Percentiles rank a stretch among this genome's conserved stretches.
Conservation (phyloP, 106 monocot species). For the Narthecium ossifragum region DNA sequence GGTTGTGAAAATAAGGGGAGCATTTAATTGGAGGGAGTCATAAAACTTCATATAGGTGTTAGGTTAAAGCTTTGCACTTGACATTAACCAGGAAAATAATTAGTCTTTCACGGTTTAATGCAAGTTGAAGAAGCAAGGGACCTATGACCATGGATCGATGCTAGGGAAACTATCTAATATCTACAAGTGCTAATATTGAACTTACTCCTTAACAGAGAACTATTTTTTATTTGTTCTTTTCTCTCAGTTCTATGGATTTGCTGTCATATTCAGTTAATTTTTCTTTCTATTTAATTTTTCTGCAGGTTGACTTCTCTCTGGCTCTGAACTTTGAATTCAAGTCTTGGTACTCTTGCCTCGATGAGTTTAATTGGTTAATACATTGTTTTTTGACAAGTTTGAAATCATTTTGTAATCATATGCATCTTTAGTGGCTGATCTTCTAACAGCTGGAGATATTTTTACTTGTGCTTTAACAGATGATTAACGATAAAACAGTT, state of each 20-base stretch:
- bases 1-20: neutral
- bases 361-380: neutral
- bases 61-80: neutral
- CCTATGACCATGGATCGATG: too few relatives aligned
- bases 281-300: too few relatives aligned
- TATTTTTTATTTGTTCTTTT: neutral
- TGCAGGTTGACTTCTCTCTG: too few relatives aligned
- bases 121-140: too few relatives aligned
- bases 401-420: neutral
- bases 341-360: neutral
- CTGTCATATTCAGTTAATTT: too few relatives aligned
- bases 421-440: neutral
- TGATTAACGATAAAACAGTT: conserved; percentile 12
- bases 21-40: too few relatives aligned
- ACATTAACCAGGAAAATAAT: neutral
- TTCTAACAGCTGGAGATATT: neutral
- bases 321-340: too few relatives aligned
- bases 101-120: neutral
- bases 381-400: neutral
- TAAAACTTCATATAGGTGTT: too few relatives aligned
- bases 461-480: conserved; percentile 10
- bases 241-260: neutral
- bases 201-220: too few relatives aligned
- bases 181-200: too few relatives aligned
- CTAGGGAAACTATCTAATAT: too few relatives aligned